Conservation (phyloP, 2,329 filamentous ascomycete species). For the Laburnicola sp. region DNA sequence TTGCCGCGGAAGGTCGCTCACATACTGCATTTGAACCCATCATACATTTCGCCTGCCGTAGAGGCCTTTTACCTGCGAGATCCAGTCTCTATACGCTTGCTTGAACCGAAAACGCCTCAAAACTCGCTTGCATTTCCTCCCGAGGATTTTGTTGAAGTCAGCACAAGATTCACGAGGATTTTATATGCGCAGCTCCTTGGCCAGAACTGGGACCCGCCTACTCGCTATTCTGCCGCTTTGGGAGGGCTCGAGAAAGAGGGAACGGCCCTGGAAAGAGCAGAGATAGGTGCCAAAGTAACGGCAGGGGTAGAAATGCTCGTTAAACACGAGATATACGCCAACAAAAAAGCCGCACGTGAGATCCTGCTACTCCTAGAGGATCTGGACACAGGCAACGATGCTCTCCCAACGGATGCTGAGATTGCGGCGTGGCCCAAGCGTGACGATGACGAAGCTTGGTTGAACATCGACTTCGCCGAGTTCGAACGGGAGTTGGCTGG, state of each 20-base stretch:
- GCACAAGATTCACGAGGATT: constrained; percentile 81
- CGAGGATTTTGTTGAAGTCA: constrained; percentile 75
- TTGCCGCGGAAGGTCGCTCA: constrained; percentile 82
- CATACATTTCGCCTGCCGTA: constrained; percentile 77
- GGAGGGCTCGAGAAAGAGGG: constrained; percentile 33
- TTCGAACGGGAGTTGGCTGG: constrained; percentile 78
- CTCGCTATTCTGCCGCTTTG: constrained; percentile 56
- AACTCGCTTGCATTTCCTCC: constrained; percentile 68
- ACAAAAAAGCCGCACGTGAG: constrained; percentile 71
- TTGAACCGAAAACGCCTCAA: constrained; percentile 58
- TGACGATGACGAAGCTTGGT: constrained; percentile 87
- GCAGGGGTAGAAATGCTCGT: constrained; percentile 91
- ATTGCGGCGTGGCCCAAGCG: constrained; percentile 69
- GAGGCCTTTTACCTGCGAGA: constrained; percentile 94
- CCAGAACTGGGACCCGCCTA: constrained; percentile 73
- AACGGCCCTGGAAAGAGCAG: constrained; percentile 49
- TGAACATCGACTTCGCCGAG: constrained; percentile 88
- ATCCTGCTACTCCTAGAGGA: constrained; percentile 77
- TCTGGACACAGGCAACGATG: constrained; percentile 69
- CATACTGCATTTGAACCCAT: constrained; percentile 73
- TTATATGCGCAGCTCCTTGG: constrained; percentile 88
- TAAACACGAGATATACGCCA: constrained; percentile 66
- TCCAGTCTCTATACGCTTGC: constrained; percentile 70
- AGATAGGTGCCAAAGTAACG: constrained; percentile 85
- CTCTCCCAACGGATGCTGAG: constrained; percentile 72